phyloP scores from a whole-genome alignment of 2,329 filamentous ascomycete species.

The Macrophomina phaseolina region DNA sequence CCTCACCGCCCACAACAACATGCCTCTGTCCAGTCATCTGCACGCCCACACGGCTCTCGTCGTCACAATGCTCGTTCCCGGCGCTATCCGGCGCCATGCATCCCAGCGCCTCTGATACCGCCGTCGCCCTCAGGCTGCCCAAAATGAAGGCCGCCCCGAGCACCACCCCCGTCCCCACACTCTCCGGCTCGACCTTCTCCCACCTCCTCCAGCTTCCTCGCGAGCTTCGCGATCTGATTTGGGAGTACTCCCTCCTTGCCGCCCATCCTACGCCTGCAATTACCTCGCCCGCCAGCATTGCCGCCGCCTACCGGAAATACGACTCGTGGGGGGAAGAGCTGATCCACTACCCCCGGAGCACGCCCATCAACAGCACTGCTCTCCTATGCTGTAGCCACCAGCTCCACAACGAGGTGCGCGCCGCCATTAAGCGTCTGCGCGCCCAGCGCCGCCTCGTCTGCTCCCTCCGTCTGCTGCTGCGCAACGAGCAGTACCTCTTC shows the following conservation, averaged over 20 bases:
- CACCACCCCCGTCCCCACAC: background rate
- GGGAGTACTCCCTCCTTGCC: constrained; percentile 6
- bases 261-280: background rate
- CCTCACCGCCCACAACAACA: constrained; percentile 19
- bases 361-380: constrained; percentile 15
- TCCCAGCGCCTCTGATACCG: background rate
- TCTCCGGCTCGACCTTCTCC: background rate
- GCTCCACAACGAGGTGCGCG: constrained; percentile 4
- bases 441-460: constrained; percentile 12
- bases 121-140: background rate
- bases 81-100: background rate
- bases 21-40: background rate
- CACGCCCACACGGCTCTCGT: background rate
- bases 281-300: background rate
- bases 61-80: background rate
- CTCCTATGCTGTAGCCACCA: constrained; percentile 20
- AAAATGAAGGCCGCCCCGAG: background rate
- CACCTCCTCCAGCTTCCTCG: constrained; percentile 16
- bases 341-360: constrained; percentile 11
- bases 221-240: constrained; percentile 22
- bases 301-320: constrained; percentile 8
- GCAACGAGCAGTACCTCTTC: constrained; percentile 20
- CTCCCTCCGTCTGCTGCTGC: constrained; percentile 12
- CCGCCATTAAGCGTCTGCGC: background rate
- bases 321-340: constrained; percentile 19